Evolutionary conservation across 2,329 filamentous ascomycete species (phyloP).

Genomic region (Knufia petricola): DNA sequence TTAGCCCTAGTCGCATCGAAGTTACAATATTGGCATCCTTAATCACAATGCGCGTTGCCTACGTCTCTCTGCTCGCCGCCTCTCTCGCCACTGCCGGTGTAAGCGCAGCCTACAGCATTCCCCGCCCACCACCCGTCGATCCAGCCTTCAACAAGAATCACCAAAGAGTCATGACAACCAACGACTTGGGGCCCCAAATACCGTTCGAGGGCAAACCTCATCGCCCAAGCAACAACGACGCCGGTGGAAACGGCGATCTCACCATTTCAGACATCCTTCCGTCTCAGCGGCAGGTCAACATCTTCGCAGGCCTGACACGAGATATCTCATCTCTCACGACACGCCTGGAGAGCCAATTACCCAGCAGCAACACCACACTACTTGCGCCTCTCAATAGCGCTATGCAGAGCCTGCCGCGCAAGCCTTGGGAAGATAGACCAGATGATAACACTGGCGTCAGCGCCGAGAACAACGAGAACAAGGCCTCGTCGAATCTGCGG

Average conservation of each 20-base stretch:
- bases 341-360: conserved; percentile 53
- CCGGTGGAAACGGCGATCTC: conserved; percentile 32
- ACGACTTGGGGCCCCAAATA: conserved; percentile 13
- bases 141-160: not conserved
- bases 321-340: conserved; percentile 60
- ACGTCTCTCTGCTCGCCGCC: not conserved
- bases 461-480: conserved; percentile 57
- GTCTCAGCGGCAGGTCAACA: conserved; percentile 65
- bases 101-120: not conserved
- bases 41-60: not conserved
- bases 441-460: conserved; percentile 22
- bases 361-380: conserved; percentile 63
- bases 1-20: too few species aligned
- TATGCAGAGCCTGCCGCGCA: conserved; percentile 66
- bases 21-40: too few species aligned
- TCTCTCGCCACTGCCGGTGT: not conserved
- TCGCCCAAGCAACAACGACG: conserved; percentile 3
- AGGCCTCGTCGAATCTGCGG: conserved; percentile 66
- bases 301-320: conserved; percentile 73
- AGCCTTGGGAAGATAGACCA: conserved; percentile 61
- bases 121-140: not conserved
- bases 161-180: not conserved
- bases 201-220: too few species aligned
- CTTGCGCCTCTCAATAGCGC: conserved; percentile 79
- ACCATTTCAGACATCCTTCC: conserved; percentile 79